These are phyloP conservation scores for Aspergillus flavus DNA, from an alignment of 2,329 filamentous ascomycete species.

Conservation along the genomic window DNA sequence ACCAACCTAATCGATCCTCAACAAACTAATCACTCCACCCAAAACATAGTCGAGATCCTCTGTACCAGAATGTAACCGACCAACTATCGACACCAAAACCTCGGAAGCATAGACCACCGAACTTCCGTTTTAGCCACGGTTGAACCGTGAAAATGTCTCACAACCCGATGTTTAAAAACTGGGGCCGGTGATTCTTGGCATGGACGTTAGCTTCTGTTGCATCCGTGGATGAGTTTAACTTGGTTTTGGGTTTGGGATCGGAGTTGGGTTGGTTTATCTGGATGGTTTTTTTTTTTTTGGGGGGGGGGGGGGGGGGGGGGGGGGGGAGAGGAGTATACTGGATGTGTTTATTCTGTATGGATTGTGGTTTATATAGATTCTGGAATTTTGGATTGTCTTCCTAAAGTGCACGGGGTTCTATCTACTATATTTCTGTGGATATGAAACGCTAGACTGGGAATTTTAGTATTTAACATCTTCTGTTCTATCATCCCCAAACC, in stretches of 20 bases:
- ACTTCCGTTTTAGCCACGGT: neutral
- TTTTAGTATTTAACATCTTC: too few species aligned
- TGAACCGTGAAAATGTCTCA: neutral
- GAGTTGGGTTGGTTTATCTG: neutral
- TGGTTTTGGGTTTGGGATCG: neutral
- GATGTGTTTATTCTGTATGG: too few species aligned
- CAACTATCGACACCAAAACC: neutral
- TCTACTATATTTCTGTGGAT: too few species aligned
- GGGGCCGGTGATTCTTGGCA: neutral
- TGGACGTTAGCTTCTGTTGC: neutral
- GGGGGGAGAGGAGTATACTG: too few species aligned
- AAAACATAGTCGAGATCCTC: neutral
- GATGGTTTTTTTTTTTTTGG: neutral
- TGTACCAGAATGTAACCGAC: too few species aligned
- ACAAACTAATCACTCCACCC: neutral
- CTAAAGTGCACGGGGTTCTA: too few species aligned
- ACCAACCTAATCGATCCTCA: neutral
- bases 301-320: too few species aligned
- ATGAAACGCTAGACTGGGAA: too few species aligned
- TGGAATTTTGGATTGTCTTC: too few species aligned
- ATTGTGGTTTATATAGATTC: too few species aligned
- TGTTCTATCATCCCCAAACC: too few species aligned
- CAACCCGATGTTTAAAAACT: neutral
- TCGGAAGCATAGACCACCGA: neutral
- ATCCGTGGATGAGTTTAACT: neutral